Base-by-base conservation (phyloP, 768 basidiomycete genomes). In the Russula ochroleuca region DNA sequence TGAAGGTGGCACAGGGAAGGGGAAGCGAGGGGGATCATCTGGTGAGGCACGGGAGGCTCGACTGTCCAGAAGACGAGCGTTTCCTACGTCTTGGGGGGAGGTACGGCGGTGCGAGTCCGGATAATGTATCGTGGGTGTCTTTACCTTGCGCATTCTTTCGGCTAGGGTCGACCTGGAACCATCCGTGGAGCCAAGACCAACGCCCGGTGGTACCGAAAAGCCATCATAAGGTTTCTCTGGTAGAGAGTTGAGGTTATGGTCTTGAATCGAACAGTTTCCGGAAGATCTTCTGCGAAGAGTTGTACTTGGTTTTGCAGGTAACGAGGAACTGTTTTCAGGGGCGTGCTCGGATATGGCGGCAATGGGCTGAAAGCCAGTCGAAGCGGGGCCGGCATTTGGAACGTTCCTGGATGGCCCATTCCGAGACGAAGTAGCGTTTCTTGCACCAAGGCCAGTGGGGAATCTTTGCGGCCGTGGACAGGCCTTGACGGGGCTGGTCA, bases 401-500 rank as follows among this genome's bases (percentile, higher is more conserved):
- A n/a, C 19, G 17, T 28, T n/a, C 38, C 31, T 61, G 23, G 59
- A 50, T 9, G 58, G 10, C 23, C 14, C 7, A 10, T 41, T 48
- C 41, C 15, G 31, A 57, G 28, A 51, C 31, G 17, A 17, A 17
- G 5, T 0, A 2, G 13, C 10, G 33, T 43, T n/a, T 21, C 38
- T 49, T 55, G 63, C 48, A 57, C 64, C 64, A 9, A 65, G 48
- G 23, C 64, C 64, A 38, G 25, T 2, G 25, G 49, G 33, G 10
- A 33, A n/a, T 35, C 11, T 31, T 38, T 57, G 59, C 21, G 47
- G 48, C 17, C 59, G 43, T 35, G 50, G 9, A 5, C 33, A 21
- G n/a, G 64, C 31, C 33, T 51, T 65, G 49, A 65, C 23, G 41
- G 64, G 64, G 31, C 48, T 61, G 40, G 64, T 65, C 15, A 65